phyloP scores from a whole-genome alignment of 1,284 basidiomycete species.

The Vanrija sp. region DNA sequence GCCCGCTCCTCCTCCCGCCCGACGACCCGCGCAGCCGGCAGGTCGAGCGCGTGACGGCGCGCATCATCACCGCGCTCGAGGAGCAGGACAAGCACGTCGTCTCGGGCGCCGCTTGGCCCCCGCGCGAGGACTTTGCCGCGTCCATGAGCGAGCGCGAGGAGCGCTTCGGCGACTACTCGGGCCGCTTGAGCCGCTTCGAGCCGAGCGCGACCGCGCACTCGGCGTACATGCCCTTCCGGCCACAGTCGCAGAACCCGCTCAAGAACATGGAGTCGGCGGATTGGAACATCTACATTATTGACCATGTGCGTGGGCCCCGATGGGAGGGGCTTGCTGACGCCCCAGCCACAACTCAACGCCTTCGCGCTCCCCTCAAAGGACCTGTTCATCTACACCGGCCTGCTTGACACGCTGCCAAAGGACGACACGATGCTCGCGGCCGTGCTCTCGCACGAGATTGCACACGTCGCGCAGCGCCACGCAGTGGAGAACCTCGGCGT shows the following conservation, averaged over 20 bases:
- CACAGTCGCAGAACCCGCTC: constrained; percentile 49
- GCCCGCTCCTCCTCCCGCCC: constrained; percentile 46
- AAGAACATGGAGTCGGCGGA: constrained; percentile 49
- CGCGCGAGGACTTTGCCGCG: constrained; percentile 30
- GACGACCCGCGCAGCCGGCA: constrained; percentile 45
- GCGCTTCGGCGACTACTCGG: constrained; percentile 1
- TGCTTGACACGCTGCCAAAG: constrained; percentile 49
- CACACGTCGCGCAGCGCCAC: constrained; percentile 53
- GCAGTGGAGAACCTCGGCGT: constrained; percentile 54
- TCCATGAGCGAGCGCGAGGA: constrained; percentile 33
- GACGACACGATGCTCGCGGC: constrained; percentile 53
- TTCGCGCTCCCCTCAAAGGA: constrained; percentile 54
- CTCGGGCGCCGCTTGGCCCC: constrained; percentile 48
- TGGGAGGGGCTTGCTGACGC: not conserved
- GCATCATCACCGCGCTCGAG: constrained; percentile 47
- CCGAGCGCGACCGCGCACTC: constrained; percentile 48
- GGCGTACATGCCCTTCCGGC: constrained; percentile 46
- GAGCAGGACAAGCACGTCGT: constrained; percentile 48
- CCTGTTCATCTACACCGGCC: constrained; percentile 54
- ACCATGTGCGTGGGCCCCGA: constrained; percentile 42
- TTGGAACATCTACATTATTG: constrained; percentile 54
- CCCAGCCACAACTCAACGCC: constrained; percentile 51
- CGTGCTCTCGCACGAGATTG: constrained; percentile 53
- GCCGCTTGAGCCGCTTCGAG: constrained; percentile 17
- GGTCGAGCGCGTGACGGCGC: constrained; percentile 44